Percentiles rank a stretch among this genome's conserved stretches.
Conservation (phyloP, 1,284 basidiomycete species). For the Leccinum holopus region DNA sequence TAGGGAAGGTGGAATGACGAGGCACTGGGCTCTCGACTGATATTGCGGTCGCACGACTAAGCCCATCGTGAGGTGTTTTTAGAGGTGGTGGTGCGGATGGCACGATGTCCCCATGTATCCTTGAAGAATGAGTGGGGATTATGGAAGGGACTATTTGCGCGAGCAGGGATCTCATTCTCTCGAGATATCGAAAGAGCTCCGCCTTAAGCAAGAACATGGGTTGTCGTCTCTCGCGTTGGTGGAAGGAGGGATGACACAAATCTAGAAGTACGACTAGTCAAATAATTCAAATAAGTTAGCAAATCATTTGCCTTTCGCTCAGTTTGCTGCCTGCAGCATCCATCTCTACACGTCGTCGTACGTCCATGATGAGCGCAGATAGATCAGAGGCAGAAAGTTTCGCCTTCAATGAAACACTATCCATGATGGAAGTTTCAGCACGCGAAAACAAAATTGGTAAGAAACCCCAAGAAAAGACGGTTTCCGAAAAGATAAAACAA, state of each 20-base stretch:
- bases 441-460: neutral
- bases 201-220: conserved; percentile 67
- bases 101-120: neutral
- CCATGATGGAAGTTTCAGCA: conserved; percentile 10
- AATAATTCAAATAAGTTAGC: neutral
- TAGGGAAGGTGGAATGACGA: conserved; percentile 17
- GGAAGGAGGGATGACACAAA: conserved; percentile 76
- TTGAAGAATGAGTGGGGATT: conserved; percentile 5
- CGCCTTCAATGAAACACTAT: conserved; percentile 76
- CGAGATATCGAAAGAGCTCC: conserved; percentile 43
- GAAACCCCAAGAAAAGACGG: neutral
- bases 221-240: conserved; percentile 62
- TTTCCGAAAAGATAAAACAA: neutral
- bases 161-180: conserved; percentile 7
- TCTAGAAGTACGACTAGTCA: conserved; percentile 36
- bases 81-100: neutral
- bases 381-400: conserved; percentile 70
- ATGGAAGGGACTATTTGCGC: conserved; percentile 1
- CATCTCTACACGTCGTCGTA: conserved; percentile 71
- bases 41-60: conserved; percentile 19
- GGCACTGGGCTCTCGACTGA: conserved; percentile 17
- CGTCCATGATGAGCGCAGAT: conserved; percentile 63
- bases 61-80: conserved; percentile 2
- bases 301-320: conserved; percentile 35
- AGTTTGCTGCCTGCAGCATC: conserved; percentile 58